Base-by-base conservation (phyloP, 768 basidiomycete genomes). In the Podaxis sp. region DNA sequence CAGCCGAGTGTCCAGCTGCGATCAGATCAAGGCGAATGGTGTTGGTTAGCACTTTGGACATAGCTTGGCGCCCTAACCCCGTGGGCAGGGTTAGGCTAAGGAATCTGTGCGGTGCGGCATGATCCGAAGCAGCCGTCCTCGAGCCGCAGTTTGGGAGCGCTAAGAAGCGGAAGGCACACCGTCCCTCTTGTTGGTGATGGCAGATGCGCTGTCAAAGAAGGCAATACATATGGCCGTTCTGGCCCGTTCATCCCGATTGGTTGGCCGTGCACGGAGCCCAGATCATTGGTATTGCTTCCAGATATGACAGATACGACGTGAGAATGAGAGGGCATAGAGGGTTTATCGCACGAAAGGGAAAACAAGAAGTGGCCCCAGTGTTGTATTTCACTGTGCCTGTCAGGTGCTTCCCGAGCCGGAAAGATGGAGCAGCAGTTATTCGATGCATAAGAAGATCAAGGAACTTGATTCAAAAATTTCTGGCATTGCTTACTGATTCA, bases 251-350 rank as follows among this genome's bases (percentile, higher is more conserved):
- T 33, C 58, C 58, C 24, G 52, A 60, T 43, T 41, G 57, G 57
- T 36, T n/a, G 33, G 29, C 47, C n/a, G 29, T 38, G 27, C 27
- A 54, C 24, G 13, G 11, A 22, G 53, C 17, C 19, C 19, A 38
- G 24, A 46, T 33, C 27, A 8, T 33, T 33, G 33, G 9, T 9
- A 33, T 33, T 33, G 27, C 11, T 19, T 59, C 36, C 13, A 40
- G 8, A 33, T 52, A 22, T 61, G 53, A 61, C 13, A 40, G 8
- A 33, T 52, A 15, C 50, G 53, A 61, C 60, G 41, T 61, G 60
- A 37, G 60, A 61, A 33, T 8, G 33, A 33, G 33, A 9, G 33
- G 33, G 33, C 33, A 33, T 33, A 33, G 33, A 33, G 9, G 33
- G 33, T 9, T 9, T 33, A 33, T 9, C 33, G 8, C 8, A 33